Percentiles rank a stretch among this genome's conserved stretches.
Conservation (phyloP, 352 stramenopile genomes). For the Saprolegnia diclina region DNA sequence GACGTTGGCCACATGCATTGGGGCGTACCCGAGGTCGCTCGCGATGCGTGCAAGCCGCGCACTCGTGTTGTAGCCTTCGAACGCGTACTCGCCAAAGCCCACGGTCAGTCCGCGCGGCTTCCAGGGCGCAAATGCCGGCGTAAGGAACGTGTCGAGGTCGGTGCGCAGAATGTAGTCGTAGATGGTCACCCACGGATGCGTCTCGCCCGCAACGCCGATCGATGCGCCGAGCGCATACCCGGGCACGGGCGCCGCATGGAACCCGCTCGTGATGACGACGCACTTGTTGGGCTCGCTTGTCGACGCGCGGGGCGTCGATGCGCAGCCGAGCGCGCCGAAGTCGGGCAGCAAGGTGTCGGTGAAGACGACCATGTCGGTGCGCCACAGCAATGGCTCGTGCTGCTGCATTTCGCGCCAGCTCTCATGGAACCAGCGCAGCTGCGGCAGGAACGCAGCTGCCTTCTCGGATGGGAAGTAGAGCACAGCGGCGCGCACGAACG, state of each 20-base stretch:
- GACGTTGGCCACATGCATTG: neutral
- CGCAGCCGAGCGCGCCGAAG: neutral
- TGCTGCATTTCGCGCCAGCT: slow-evolving; percentile 16
- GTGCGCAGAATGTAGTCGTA: slow-evolving; percentile 23
- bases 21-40: neutral
- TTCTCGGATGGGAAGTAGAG: slow-evolving; percentile 9
- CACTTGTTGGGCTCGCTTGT: slow-evolving; percentile 14
- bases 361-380: slow-evolving; percentile 23
- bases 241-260: neutral
- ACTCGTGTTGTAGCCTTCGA: slow-evolving; percentile 1
- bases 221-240: neutral
- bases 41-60: slow-evolving; percentile 1
- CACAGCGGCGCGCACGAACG: slow-evolving; percentile 16
- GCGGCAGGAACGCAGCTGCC: slow-evolving; percentile 1
- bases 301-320: neutral
- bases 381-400: slow-evolving; percentile 15
- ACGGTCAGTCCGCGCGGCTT: slow-evolving; percentile 2
- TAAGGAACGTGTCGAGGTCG: slow-evolving; percentile 24
- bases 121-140: slow-evolving; percentile 19
- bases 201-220: slow-evolving; percentile 3
- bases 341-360: neutral
- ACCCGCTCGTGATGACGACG: neutral
- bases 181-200: neutral
- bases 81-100: slow-evolving; percentile 3
- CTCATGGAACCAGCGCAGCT: neutral